A percentile compares a stretch with the other conserved stretches of the same genome.
Evolutionary conservation across 306 rosid genomes (phyloP).

Genomic region (Cicer judaicum): DNA sequence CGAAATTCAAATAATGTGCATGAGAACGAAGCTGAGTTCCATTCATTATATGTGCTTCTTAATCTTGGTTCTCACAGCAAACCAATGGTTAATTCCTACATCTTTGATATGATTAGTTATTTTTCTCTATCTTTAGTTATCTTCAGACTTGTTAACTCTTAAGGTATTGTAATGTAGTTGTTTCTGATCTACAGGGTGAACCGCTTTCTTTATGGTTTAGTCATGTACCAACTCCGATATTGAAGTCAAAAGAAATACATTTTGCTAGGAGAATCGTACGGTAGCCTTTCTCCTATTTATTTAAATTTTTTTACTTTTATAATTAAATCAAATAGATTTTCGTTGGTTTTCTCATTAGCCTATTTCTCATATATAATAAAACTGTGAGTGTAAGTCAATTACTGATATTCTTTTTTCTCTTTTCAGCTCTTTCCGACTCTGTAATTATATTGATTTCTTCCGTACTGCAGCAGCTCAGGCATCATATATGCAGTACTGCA

Average conservation of each 20-base stretch:
- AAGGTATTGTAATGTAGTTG: slow-evolving; percentile 43
- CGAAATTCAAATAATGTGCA: slow-evolving; percentile 50
- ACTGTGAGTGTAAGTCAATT: neutral
- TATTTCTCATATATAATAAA: slow-evolving; percentile 22
- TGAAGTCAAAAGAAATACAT: slow-evolving; percentile 83
- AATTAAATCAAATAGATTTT: slow-evolving; percentile 9
- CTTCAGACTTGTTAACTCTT: slow-evolving; percentile 38
- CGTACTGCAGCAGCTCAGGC: slow-evolving; percentile 63
- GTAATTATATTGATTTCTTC: slow-evolving; percentile 73
- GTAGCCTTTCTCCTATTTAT: slow-evolving; percentile 51
- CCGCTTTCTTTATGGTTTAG: slow-evolving; percentile 86
- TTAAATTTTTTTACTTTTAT: slow-evolving; percentile 26
- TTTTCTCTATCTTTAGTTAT: slow-evolving; percentile 26
- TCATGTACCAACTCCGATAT: slow-evolving; percentile 53
- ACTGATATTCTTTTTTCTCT: slow-evolving; percentile 39
- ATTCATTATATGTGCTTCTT: slow-evolving; percentile 83
- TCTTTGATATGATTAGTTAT: slow-evolving; percentile 44
- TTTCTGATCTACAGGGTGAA: slow-evolving; percentile 73
- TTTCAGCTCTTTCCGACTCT: slow-evolving; percentile 67
- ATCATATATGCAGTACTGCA: slow-evolving; percentile 82
- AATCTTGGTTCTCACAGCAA: slow-evolving; percentile 76
- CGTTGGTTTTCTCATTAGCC: slow-evolving; percentile 1
- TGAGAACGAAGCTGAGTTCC: slow-evolving; percentile 84
- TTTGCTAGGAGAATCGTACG: slow-evolving; percentile 76
- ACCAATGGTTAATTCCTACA: slow-evolving; percentile 64